Base-by-base conservation (phyloP, 768 basidiomycete genomes). In the Dentipellis fragilis region DNA sequence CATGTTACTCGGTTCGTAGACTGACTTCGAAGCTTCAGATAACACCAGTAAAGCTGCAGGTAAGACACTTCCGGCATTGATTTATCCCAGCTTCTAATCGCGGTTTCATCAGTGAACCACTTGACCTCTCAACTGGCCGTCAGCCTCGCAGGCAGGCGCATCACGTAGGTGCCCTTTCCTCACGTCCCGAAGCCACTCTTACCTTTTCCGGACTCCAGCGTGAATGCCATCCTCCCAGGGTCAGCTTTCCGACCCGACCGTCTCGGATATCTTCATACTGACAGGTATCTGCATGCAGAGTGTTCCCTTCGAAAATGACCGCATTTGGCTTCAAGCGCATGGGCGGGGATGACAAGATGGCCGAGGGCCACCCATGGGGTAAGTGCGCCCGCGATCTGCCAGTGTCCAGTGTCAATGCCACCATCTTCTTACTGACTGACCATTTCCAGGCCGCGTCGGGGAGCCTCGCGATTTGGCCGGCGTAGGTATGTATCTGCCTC, bases 241-340 rank as follows among this genome's bases (percentile, higher is more conserved):
- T 88, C 66, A 50, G 71, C 58, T 45, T 40, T 46, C 14, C 46
- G 29, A 29, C 29, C 29, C 29, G 29, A 29, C 29, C 29, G 29
- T 29, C 29, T 29, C 29, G 29, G 29, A 6, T 17, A 51, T 34
- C 3, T 11, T 17, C 1, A 29, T 16, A 16, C 14, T 47, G 2
- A 19, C 5, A 34, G 21, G 36, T 37, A 21, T 10, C 16, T 49
- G 19, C 17, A 29, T 16, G 29, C 59, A 85, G 85, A 1, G 69
- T 89, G 11, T 93, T 88, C 71, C 87, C 87, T 0, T 86, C 85
- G 48, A 89, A 85, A 71, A 91, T 93, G 89, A 91, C 89, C 1
- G 80, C 85, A 0, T 89, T 73, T 51, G 85, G 81, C 3, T 70
- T 89, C 60, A 78, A 80, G 61, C 73, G 65, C 1, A 68, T 68